phyloP scores from a whole-genome alignment of 306 rosid genomes.

The Rosa multiflora region DNA sequence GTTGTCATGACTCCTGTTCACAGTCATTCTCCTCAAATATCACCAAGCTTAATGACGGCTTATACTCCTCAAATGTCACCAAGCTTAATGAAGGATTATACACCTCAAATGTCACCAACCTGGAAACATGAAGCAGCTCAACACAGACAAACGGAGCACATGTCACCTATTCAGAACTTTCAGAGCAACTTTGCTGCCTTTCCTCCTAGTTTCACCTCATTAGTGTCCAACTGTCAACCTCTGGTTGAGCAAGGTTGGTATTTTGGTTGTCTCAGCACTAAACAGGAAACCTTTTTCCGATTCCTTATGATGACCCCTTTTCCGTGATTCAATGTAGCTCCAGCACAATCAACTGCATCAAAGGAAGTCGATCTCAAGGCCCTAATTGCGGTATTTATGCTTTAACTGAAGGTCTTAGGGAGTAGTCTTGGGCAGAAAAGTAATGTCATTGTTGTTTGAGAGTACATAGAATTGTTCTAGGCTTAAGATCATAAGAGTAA shows the following conservation, averaged over 20 bases:
- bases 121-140: slow-evolving; percentile 29
- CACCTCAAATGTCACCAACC: slow-evolving; percentile 21
- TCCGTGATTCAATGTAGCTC: slow-evolving; percentile 20
- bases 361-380: slow-evolving; percentile 52
- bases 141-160: slow-evolving; percentile 37
- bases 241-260: slow-evolving; percentile 55
- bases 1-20: slow-evolving; percentile 42
- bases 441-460: slow-evolving; percentile 8
- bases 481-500: no score
- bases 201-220: slow-evolving; percentile 81
- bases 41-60: slow-evolving; percentile 19
- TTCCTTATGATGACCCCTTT: slow-evolving; percentile 25
- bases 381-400: slow-evolving; percentile 53
- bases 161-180: slow-evolving; percentile 26
- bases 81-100: slow-evolving; percentile 20
- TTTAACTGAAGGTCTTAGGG: slow-evolving; percentile 2
- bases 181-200: slow-evolving; percentile 49
- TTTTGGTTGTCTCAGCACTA: slow-evolving; percentile 10
- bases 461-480: slow-evolving; percentile 9
- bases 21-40: slow-evolving; percentile 55
- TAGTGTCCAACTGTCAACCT: slow-evolving; percentile 46
- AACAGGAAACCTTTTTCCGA: slow-evolving; percentile 11
- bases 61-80: slow-evolving; percentile 7
- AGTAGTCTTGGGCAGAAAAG: slow-evolving; percentile 14
- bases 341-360: slow-evolving; percentile 32